These are phyloP conservation scores for Fonsecaea nubica DNA, from an alignment of 2,329 filamentous ascomycete species.

Conservation along the genomic window DNA sequence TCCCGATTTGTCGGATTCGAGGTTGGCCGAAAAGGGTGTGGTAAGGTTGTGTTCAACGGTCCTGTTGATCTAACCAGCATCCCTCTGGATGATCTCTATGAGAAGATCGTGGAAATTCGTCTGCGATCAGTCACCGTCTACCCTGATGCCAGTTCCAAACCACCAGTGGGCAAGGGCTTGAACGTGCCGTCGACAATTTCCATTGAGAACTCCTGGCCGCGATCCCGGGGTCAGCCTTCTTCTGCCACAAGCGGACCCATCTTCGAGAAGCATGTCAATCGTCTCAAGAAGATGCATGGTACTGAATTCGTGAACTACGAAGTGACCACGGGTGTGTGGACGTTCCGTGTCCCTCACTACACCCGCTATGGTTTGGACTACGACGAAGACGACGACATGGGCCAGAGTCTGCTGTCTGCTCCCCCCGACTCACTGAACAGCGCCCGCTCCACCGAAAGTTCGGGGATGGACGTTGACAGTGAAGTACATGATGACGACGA, in stretches of 20 bases:
- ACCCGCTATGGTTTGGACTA: constrained; percentile 92
- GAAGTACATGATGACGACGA: constrained; percentile 40
- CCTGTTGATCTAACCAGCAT: constrained; percentile 82
- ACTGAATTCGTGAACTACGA: constrained; percentile 86
- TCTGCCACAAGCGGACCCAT: constrained; percentile 67
- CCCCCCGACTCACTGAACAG: constrained; percentile 54
- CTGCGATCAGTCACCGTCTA: constrained; percentile 89
- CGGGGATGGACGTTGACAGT: constrained; percentile 41
- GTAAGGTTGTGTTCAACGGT: constrained; percentile 79
- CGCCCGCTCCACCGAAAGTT: constrained; percentile 26
- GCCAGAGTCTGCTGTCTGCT: constrained; percentile 58
- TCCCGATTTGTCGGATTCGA: constrained; percentile 75
- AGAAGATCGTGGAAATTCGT: constrained; percentile 75
- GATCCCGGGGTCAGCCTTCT: constrained; percentile 66
- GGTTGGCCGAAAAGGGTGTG: constrained; percentile 82
- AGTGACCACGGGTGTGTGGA: constrained; percentile 80
- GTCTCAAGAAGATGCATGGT: constrained; percentile 77
- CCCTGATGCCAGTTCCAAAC: constrained; percentile 75
- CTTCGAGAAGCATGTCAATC: constrained; percentile 80
- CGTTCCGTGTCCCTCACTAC: constrained; percentile 93
- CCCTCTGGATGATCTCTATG: constrained; percentile 79
- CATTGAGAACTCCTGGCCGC: constrained; percentile 93
- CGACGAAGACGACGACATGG: constrained; percentile 68
- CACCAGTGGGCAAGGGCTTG: constrained; percentile 81
- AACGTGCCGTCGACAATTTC: constrained; percentile 88